Base-by-base conservation (phyloP, 2,329 filamentous ascomycete species). In the Stachybotrys elegans region DNA sequence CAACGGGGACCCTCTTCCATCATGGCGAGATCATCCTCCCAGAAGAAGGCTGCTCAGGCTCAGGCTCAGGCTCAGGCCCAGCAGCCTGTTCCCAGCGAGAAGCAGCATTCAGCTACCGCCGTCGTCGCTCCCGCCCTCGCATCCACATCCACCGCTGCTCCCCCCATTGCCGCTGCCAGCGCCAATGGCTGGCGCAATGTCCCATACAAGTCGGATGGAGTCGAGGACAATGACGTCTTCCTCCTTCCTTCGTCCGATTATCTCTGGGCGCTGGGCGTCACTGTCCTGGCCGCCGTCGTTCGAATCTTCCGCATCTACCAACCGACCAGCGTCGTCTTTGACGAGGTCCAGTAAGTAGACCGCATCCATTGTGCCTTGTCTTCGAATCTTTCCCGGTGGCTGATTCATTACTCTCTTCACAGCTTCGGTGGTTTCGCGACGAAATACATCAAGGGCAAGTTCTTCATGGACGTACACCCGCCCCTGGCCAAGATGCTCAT, bases 391-490 rank as follows among this genome's bases (percentile, higher is more conserved):
- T n/a, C n/a, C n/a, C n/a, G n/a, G n/a, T n/a, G n/a, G n/a, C n/a
- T n/a, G 39, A 37, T 21, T 25, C 43, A 54, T 57, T 48, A 56
- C 46, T 13, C n/a, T 34, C 22, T 17, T 40, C 21, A 52, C 59
- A 95, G 90, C 70, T 98, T 98, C 66, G 93, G 93, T 65, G 93
- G 93, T 40, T 98, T 98, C 64, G 93, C 93, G 52, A 89, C 87
- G 57, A 98, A 98, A 69, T 98, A 98, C 68, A 97, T 98, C 78
- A 97, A 98, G 76, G 93, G 93, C 60, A 86, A 79, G 65, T 98
- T 98, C 79, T 98, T 98, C 69, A 98, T 98, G 93, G 93, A 98
- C 64, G 93, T 98, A n/a, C 93, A 98, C 64, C 93, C 93, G 23
- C 93, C 93, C 37, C 78, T 98, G 48, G 93, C 93, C 53, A 98